Percentiles rank a stretch among this genome's conserved stretches.
Evolutionary conservation across 179 eudicot genomes (phyloP).

Genomic region (Corrigiola litoralis): DNA sequence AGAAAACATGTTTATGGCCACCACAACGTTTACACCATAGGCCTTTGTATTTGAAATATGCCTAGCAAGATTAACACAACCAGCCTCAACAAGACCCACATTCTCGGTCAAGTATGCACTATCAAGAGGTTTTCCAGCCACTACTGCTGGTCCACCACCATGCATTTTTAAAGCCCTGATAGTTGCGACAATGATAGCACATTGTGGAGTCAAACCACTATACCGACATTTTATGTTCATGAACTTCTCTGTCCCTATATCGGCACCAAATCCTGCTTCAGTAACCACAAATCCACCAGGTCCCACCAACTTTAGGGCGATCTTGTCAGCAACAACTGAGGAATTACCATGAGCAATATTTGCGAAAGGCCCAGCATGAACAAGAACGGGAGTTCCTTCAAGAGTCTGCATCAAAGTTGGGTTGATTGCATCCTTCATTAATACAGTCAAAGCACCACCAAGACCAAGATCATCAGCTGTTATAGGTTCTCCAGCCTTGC

Average conservation of each 20-base stretch:
- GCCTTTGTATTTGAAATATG: constrained; percentile 83
- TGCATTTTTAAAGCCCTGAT: constrained; percentile 97
- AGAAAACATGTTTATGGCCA: constrained; percentile 84
- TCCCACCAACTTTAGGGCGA: constrained; percentile 88
- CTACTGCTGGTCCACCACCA: constrained; percentile 95
- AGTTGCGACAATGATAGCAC: constrained; percentile 92
- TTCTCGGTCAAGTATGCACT: constrained; percentile 78
- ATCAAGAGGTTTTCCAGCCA: constrained; percentile 91
- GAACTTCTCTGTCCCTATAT: constrained; percentile 96
- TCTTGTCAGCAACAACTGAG: constrained; percentile 90
- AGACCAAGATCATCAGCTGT: constrained; percentile 95
- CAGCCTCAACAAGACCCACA: constrained; percentile 86
- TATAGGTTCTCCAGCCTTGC: constrained; percentile 85
- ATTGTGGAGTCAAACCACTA: constrained; percentile 90
- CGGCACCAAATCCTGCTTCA: constrained; percentile 97
- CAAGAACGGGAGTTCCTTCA: constrained; percentile 96
- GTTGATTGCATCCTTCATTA: constrained; percentile 97
- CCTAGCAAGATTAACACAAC: constrained; percentile 84
- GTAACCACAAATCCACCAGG: constrained; percentile 95
- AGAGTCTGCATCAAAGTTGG: constrained; percentile 99
- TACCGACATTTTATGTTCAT: constrained; percentile 97
- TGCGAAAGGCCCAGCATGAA: constrained; percentile 98
- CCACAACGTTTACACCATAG: constrained; percentile 94
- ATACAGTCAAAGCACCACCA: constrained; percentile 91
- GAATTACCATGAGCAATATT: constrained; percentile 99